Evolutionary conservation across 2,329 filamentous ascomycete species (phyloP).

Genomic region (Sphaerostilbella broomeana): DNA sequence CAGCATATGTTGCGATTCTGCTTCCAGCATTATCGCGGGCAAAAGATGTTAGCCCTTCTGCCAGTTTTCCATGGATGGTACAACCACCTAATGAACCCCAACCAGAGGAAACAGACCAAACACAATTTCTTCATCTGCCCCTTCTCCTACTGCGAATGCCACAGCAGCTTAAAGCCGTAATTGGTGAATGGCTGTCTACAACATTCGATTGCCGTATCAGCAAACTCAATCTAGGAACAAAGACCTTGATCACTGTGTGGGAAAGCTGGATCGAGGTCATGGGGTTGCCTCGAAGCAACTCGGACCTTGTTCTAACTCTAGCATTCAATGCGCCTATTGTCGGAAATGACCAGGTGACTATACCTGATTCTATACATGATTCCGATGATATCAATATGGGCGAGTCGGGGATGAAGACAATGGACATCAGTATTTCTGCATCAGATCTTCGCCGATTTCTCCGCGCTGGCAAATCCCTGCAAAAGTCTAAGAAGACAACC

Average conservation of each 20-base stretch:
- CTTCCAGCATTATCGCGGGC: slow-evolving; percentile 32
- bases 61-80: slow-evolving; percentile 17
- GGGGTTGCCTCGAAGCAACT: slow-evolving; percentile 28
- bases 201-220: slow-evolving; percentile 53
- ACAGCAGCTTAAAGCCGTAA: slow-evolving; percentile 39
- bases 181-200: slow-evolving; percentile 45
- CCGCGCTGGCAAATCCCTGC: slow-evolving; percentile 29
- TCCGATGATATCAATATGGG: slow-evolving; percentile 13
- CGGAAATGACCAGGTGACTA: slow-evolving; percentile 6
- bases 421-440: slow-evolving; percentile 48
- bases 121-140: slow-evolving; percentile 41
- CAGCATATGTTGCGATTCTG: slow-evolving; percentile 44
- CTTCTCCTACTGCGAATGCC: slow-evolving; percentile 52
- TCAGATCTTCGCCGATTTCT: slow-evolving; percentile 42
- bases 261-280: slow-evolving; percentile 44
- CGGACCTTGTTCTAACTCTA: slow-evolving; percentile 45
- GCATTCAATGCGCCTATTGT: slow-evolving; percentile 40
- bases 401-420: slow-evolving; percentile 30
- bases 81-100: slow-evolving; percentile 14
- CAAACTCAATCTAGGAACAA: slow-evolving; percentile 43
- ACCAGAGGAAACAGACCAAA: slow-evolving; percentile 12
- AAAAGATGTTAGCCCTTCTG: background rate
- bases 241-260: slow-evolving; percentile 42
- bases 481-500: slow-evolving; percentile 5
- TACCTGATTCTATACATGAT: slow-evolving; percentile 14